Percentiles rank a stretch among this genome's conserved stretches.
phyloP scores from a whole-genome alignment of 345 rosid genomes.

The Syzygium jambos region DNA sequence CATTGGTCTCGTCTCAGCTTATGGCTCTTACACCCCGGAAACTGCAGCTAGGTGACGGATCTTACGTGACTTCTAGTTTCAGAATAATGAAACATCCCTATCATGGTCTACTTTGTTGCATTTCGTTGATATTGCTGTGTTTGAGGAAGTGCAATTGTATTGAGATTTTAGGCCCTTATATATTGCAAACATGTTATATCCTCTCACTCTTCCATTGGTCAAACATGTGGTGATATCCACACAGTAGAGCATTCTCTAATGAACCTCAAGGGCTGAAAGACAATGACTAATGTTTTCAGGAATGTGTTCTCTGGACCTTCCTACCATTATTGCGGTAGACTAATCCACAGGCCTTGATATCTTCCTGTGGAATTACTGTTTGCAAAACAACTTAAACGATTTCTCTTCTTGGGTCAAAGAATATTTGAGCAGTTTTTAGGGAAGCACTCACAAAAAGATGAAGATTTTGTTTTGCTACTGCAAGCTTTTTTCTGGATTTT shows the following conservation, averaged over 20 bases:
- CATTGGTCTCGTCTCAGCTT: constrained; percentile 78
- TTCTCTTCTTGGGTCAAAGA: neutral
- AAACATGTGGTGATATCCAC: neutral
- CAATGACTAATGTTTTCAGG: neutral
- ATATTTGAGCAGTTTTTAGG: neutral
- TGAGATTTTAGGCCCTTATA: neutral
- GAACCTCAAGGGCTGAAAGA: neutral
- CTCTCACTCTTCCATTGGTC: neutral
- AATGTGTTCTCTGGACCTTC: neutral
- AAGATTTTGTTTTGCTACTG: neutral
- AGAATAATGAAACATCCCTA: neutral
- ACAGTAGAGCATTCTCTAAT: neutral
- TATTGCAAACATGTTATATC: neutral
- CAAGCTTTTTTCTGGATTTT: neutral
- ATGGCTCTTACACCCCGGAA: constrained; percentile 73
- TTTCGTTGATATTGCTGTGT: neutral
- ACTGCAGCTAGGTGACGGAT: constrained; percentile 61
- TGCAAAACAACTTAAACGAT: neutral
- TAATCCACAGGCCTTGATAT: neutral
- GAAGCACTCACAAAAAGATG: neutral
- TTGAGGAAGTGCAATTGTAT: neutral
- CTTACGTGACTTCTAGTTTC: neutral
- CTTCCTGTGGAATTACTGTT: neutral
- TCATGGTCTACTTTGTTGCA: neutral
- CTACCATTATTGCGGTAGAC: neutral